Base-by-base conservation (phyloP, 2,329 filamentous ascomycete genomes). In the Magnaporthiopsis poae region DNA sequence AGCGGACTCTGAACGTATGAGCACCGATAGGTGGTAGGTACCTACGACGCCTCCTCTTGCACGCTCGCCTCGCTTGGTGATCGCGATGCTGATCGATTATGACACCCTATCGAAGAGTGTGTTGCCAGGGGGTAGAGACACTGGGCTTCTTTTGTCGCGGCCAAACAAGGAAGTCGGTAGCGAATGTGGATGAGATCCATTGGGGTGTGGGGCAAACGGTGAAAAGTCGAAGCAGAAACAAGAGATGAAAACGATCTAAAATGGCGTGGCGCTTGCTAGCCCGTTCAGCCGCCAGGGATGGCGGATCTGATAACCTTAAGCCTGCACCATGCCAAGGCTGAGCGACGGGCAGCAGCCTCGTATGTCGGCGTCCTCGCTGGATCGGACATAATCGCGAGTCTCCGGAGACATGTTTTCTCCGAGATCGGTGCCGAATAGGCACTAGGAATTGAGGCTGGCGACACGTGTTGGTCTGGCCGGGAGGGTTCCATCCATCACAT, bases 251-350 rank as follows among this genome's bases (percentile, higher is more conserved):
- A 56, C 18, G 21, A 21, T 3, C 18, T 56, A 21, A 5, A 56
- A n/a, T 52, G 39, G 46, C 18, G 46, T 56, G 46, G 21, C 46
- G 46, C 46, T 56, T 56, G 46, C 46, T 56, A 9, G 21, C 46
- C 1, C 46, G 21, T 1, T 56, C n/a, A 25, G 8, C 46, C 5
- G 46, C 9, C 62, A 62, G 59, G 67, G 33, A 62, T 60, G 59
- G 35, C 62, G 62, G 66, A 69, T 69, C 68, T 67, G 68, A 69
- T 69, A 69, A 68, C 67, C 67, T 68, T 69, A 69, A 67, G 36
- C 12, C 46, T 13, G 18, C 39, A 18, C 7, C 13, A 15, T 46
- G 39, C 39, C 39, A 13, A 46, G 13, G 13, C 18, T 5, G 39
- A 56, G 39, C 39, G 39, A 36, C 35, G 5, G 35, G 2, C 35